Base-by-base conservation (phyloP, 2,329 filamentous ascomycete genomes). In the Allantophomopsis lycopodina region DNA sequence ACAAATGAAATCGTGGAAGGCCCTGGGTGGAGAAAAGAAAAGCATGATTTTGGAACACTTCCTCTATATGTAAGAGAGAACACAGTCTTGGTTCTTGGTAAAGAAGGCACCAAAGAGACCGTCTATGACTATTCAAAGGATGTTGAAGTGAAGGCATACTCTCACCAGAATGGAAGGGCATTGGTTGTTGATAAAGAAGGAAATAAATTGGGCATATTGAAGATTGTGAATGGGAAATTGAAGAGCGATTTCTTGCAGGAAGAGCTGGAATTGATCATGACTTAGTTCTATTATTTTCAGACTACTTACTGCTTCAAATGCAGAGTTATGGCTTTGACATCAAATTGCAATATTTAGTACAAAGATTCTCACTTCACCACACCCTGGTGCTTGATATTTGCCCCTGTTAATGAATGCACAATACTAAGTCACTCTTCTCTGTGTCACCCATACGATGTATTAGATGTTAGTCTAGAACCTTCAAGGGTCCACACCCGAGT, bases 101-200 rank as follows among this genome's bases (percentile, higher is more conserved):
- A 51, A 35, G 40, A 41, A 43, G 42, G 42, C 13, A 50, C 53
- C 40, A 53, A 37, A 4, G 43, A 45, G 23, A 56, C 50, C 3
- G 54, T 56, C 7, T 56, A 55, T 40, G 48, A 56, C 36, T 56
- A 55, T 39, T 32, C 41, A 0, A 36, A 50, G 34, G 48, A 47
- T 31, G 52, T 54, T 2, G 69, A 73, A 46, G 59, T 73, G 16
- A 59, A 58, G 21, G 48, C 68, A 15, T 72, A 71, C 41, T 57
- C 65, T 31, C 58, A 53, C 4, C 50, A 43, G 16, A 66, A 66
- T 1, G 59, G 64, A 2, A 64, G 53, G 43, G 54, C 64, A 0
- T 54, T 55, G 1, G 40, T 72, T 3, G 58, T 71, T 1, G 60
- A 66, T 44, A 58, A 50, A 2, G 55, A 65, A 2, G 67, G 68